Evolutionary conservation across 768 basidiomycete species (phyloP), one percentile per base, ranked within the genome.

Genomic region (Megacollybia marginata): DNA sequence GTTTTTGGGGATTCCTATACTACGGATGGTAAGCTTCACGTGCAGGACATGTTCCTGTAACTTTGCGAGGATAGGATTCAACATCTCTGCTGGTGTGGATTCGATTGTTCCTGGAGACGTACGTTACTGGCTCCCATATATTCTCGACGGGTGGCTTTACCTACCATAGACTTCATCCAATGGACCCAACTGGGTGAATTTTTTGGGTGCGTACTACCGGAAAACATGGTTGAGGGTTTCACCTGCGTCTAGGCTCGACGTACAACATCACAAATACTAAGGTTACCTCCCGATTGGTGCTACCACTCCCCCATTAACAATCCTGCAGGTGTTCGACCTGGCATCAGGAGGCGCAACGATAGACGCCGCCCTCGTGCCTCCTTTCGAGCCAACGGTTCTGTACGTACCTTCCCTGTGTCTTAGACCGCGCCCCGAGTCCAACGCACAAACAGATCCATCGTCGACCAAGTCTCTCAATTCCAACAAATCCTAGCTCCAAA

Each of bases 1-100:
- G 69, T 74, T 1, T 83, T 83, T 54, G 82, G 82, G 9, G 82
- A 83, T 55, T 83, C 79, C 1, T 83, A 83, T 60, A 79, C 78
- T 1, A 65, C 76, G 4, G 72, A 75, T 48, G 67, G 70, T 69
- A 46, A 44, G 56, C 42, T 32, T 7, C 20, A 33, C 34, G 36
- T n/a, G 0, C n/a, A 49, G 9, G n/a, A 35, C 20, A 5, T 19
- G 10, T 48, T 16, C 32, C 43, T 40, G 19, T 38, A 28, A 13
- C 33, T 36, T 19, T n/a, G n/a, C n/a, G 35, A 9, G 13, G 42
- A 2, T 45, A 72, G 80, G 81, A 9, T 83, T 72, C 58, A 81
- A 82, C 54, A 69, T 82, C 47, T 77, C 80, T 15, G 72, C 70
- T 9, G 80, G 80, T 7, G 63, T 81, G 12, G 55, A 76, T 52